Evolutionary conservation across 441 rosid species (phyloP).

Genomic region (Gossypium aridum): DNA sequence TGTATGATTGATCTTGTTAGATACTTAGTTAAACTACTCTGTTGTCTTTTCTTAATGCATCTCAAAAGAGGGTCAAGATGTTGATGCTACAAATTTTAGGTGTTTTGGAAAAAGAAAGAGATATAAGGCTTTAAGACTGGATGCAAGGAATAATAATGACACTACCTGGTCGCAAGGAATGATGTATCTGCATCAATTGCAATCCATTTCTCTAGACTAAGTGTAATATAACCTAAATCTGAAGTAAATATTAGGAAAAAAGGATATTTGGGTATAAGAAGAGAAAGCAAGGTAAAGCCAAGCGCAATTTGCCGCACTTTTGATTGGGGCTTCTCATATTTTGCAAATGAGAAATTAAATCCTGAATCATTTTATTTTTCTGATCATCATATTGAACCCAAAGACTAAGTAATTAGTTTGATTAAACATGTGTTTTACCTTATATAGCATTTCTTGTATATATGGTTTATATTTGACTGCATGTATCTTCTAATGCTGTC

Average conservation of each 20-base stretch:
- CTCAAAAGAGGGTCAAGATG: not conserved
- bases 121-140: not conserved
- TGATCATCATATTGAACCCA: not conserved
- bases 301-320: not conserved
- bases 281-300: not conserved
- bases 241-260: not conserved
- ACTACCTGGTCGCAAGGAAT: not conserved
- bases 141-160: not conserved
- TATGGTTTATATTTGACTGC: constrained; percentile 9
- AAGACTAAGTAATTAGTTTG: not conserved
- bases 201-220: not conserved
- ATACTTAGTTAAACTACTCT: not conserved
- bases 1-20: not conserved
- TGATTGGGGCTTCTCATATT: not conserved
- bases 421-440: not conserved
- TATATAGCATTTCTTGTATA: not conserved
- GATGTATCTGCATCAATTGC: not conserved
- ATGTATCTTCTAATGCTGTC: not conserved
- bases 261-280: not conserved
- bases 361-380: not conserved
- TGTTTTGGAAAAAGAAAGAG: not conserved
- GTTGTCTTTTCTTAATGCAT: not conserved
- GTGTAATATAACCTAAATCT: not conserved
- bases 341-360: not conserved
- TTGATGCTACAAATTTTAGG: not conserved